Evolutionary conservation across 1,284 basidiomycete species (phyloP).

Genomic region (Tremellales sp.): DNA sequence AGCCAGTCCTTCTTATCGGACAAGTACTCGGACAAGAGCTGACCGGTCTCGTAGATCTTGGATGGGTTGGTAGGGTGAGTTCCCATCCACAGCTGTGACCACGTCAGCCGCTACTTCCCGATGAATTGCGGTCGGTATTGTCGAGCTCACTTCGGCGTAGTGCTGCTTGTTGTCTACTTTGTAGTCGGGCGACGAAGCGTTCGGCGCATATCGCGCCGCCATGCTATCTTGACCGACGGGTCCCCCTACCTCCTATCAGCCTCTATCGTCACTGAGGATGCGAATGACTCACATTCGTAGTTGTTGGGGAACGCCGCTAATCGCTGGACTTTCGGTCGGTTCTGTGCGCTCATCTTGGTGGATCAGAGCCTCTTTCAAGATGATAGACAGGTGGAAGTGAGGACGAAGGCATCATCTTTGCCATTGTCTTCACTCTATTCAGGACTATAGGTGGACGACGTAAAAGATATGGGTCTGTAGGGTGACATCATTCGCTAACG

Average conservation of each 20-base stretch:
- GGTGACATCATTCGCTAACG: too few relatives aligned
- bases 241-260: slow-evolving; percentile 19
- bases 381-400: too few relatives aligned
- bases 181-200: slow-evolving; percentile 21
- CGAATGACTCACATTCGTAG: neutral
- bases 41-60: slow-evolving; percentile 12
- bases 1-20: slow-evolving; percentile 14
- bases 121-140: neutral
- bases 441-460: too few relatives aligned
- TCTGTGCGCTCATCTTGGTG: too few relatives aligned
- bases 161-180: slow-evolving; percentile 20
- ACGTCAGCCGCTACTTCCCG: neutral
- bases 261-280: neutral
- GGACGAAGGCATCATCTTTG: too few relatives aligned
- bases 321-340: neutral
- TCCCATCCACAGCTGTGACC: slow-evolving; percentile 33
- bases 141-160: slow-evolving; percentile 31
- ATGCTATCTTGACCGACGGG: slow-evolving; percentile 26
- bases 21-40: slow-evolving; percentile 21
- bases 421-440: too few relatives aligned
- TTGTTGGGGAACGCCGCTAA: neutral
- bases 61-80: slow-evolving; percentile 35
- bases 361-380: too few relatives aligned
- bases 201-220: slow-evolving; percentile 23
- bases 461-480: too few relatives aligned